A percentile compares a stretch with the other conserved stretches of the same genome.
These are phyloP conservation scores for Diaporthe citriasiana DNA, from an alignment of 2,329 filamentous ascomycete genomes.

Conservation along the genomic window DNA sequence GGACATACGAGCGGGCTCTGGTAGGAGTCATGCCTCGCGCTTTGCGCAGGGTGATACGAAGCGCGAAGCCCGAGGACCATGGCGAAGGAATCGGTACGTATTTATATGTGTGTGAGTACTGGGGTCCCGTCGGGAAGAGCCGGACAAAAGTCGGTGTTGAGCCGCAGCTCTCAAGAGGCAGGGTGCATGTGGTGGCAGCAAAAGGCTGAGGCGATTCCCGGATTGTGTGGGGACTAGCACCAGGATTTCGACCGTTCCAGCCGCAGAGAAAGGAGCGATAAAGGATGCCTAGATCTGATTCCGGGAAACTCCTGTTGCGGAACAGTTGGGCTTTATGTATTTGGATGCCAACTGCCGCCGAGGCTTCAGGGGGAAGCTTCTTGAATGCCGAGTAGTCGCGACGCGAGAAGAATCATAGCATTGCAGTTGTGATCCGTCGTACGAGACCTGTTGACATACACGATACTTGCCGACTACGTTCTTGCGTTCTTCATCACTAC, in stretches of 20 bases:
- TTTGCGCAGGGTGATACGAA: conserved; percentile 38
- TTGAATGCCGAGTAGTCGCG: conserved; percentile 17
- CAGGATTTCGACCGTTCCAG: not conserved
- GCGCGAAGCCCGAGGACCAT: conserved; percentile 41
- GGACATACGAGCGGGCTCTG: conserved; percentile 37
- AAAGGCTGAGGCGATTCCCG: conserved; percentile 38
- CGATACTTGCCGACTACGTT: not conserved
- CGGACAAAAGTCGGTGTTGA: conserved; percentile 40
- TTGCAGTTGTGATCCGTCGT: not conserved
- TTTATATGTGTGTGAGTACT: not conserved
- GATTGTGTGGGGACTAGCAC: not conserved
- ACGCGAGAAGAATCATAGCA: not conserved
- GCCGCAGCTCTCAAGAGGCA: conserved; percentile 12
- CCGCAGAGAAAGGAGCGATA: not conserved
- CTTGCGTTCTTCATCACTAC: not conserved
- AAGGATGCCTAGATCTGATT: conserved; percentile 32
- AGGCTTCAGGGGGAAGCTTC: not conserved
- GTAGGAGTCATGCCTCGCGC: conserved; percentile 24
- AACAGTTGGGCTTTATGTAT: not conserved
- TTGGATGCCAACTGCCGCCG: not conserved
- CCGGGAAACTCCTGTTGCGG: not conserved
- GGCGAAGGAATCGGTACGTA: conserved; percentile 5
- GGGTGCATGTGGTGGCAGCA: not conserved
- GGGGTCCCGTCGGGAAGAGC: not conserved
- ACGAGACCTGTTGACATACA: not conserved